Evolutionary conservation across 2,329 filamentous ascomycete genomes (phyloP), one percentile per base, ranked within the genome.

Genomic region (Ceratocystis cubensis): DNA sequence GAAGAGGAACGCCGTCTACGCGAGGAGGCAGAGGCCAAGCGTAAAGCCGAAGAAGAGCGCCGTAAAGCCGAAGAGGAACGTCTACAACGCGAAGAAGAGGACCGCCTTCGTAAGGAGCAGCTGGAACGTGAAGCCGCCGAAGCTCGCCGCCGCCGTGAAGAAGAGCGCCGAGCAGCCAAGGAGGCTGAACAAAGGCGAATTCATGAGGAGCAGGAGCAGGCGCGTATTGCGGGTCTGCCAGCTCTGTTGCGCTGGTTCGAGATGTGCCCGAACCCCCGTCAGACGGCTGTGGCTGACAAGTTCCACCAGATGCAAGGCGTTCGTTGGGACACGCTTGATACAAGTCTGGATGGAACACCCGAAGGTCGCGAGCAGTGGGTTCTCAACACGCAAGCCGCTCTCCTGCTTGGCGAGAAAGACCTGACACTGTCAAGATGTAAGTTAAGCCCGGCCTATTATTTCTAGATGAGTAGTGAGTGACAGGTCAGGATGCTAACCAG

Each of bases 351-450:
- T 5, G 80, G 80, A 6, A 81, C 80, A 10, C 70, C 78, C 1
- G 80, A 80, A 61, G 84, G 83, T n/a, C 79, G 84, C 63, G 84
- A 87, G 70, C 83, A 84, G 70, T 88, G 85, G 84, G 74, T 87
- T 66, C 78, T 87, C 63, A 88, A 87, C 71, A 83, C 81, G 2
- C 82, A 87, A 66, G 84, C 82, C 63, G 84, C 85, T 7, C 75
- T 87, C 15, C 78, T 88, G 7, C 76, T 88, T 1, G 85, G 85
- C 15, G 84, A 87, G 71, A 86, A 85, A 71, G 85, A 88, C 70
- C 75, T 86, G 22, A 75, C 78, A 15, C 77, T 88, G 2, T 81
- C 82, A 15, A 77, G 79, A 76, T 87, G 83, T 85, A 75, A 76
- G 82, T 76, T 61, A 5, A 17, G 5, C 28, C 1, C 48, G 5